phyloP scores from a whole-genome alignment of 2,329 filamentous ascomycete genomes.

The Pseudopithomyces chartarum region DNA sequence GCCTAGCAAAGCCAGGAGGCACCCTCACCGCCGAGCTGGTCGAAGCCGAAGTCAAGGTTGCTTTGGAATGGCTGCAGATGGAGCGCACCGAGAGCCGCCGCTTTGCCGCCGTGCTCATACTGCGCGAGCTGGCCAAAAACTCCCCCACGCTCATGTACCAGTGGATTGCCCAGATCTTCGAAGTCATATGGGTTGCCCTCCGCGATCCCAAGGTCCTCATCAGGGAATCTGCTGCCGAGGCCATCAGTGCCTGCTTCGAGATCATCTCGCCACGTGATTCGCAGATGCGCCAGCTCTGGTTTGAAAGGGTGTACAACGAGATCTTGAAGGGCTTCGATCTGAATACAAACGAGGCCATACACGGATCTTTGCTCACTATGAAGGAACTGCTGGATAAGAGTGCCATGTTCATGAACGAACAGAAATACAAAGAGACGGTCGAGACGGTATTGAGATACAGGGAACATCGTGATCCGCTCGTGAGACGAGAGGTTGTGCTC shows the following conservation, averaged over 20 bases:
- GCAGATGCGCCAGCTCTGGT: constrained; percentile 84
- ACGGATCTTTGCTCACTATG: constrained; percentile 90
- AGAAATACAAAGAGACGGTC: constrained; percentile 83
- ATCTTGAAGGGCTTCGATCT: constrained; percentile 75
- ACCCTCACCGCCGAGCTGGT: constrained; percentile 94
- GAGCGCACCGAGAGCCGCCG: constrained; percentile 91
- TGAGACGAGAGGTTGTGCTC: constrained; percentile 85
- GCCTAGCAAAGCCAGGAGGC: constrained; percentile 88
- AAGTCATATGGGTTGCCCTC: constrained; percentile 94
- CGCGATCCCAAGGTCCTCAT: constrained; percentile 90
- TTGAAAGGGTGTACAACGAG: constrained; percentile 88
- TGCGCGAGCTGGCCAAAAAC: constrained; percentile 88
- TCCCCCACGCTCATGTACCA: constrained; percentile 95
- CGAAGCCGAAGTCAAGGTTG: constrained; percentile 94
- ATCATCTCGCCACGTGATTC: constrained; percentile 94
- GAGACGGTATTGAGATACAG: constrained; percentile 92
- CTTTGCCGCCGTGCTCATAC: constrained; percentile 88
- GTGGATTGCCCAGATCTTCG: constrained; percentile 93
- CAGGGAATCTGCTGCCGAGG: constrained; percentile 86
- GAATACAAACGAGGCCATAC: constrained; percentile 83
- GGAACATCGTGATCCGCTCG: constrained; percentile 86
- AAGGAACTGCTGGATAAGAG: constrained; percentile 93
- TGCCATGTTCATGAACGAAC: constrained; percentile 98
- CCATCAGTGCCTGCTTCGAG: constrained; percentile 92
- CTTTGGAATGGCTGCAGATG: constrained; percentile 94